phyloP scores from a whole-genome alignment of 108 stramenopile species.

The Chaetoceros muelleri region DNA sequence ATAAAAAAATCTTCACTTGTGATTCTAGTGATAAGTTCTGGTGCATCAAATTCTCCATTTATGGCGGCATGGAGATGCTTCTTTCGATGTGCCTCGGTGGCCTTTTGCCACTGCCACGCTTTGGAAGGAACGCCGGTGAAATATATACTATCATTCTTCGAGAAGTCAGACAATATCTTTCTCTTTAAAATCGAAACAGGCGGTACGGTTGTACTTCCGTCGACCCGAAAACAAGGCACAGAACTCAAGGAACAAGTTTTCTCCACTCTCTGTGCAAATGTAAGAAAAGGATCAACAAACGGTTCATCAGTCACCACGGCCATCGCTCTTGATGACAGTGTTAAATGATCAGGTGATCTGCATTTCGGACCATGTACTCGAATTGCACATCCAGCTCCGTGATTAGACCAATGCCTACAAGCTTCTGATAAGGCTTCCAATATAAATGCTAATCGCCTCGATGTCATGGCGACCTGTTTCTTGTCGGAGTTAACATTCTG shows the following conservation, averaged over 20 bases:
- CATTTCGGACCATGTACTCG: conserved; percentile 32
- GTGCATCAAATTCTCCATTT: conserved; percentile 40
- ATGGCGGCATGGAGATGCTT: conserved; percentile 24
- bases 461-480: conserved; percentile 22
- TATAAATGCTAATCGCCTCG: conserved; percentile 40
- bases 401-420: conserved; percentile 16
- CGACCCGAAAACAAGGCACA: conserved; percentile 37
- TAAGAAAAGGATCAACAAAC: conserved; percentile 45
- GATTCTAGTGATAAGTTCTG: conserved; percentile 17
- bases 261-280: conserved; percentile 19
- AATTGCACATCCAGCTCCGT: conserved; percentile 39
- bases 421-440: conserved; percentile 38
- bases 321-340: conserved; percentile 19
- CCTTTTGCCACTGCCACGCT: conserved; percentile 46
- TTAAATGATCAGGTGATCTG: conserved; percentile 46
- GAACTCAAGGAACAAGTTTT: conserved; percentile 8
- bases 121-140: conserved; percentile 35
- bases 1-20: conserved; percentile 19
- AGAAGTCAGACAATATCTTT: background rate
- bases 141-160: background rate
- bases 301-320: conserved; percentile 53
- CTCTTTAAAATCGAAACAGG: conserved; percentile 20
- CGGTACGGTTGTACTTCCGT: conserved; percentile 55
- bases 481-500: background rate
- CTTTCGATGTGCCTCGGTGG: conserved; percentile 21